Evolutionary conservation across 306 rosid genomes (phyloP).

Genomic region (Sesbania bispinosa): DNA sequence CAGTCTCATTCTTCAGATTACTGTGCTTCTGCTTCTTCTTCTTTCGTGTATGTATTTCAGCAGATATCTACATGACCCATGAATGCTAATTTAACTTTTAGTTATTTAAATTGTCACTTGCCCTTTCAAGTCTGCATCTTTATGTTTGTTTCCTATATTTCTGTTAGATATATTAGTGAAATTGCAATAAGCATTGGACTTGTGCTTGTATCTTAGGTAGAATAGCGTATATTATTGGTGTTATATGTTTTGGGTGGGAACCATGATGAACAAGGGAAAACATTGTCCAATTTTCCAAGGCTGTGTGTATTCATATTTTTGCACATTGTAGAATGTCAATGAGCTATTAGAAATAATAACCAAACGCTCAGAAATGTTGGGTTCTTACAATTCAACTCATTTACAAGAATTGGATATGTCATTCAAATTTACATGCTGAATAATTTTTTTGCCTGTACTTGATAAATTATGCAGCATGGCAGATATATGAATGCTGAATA

Average conservation of each 20-base stretch:
- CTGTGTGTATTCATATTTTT: not conserved
- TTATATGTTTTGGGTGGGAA: not conserved
- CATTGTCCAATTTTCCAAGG: not conserved
- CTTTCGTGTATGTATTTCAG: constrained; percentile 35
- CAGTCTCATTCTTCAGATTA: constrained; percentile 26
- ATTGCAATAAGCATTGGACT: constrained; percentile 8
- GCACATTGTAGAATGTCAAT: not conserved
- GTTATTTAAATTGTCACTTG: not conserved
- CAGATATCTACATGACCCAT: not conserved
- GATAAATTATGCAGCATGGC: not conserved
- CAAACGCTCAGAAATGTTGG: not conserved
- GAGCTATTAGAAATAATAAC: not conserved
- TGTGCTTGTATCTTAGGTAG: not conserved
- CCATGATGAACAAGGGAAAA: not conserved
- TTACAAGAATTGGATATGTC: not conserved
- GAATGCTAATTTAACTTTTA: not conserved
- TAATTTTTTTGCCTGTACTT: not conserved
- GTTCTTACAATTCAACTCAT: not conserved
- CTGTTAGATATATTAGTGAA: not conserved
- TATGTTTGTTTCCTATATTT: not conserved
- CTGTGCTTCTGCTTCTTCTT: constrained; percentile 28
- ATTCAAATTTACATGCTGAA: not conserved
- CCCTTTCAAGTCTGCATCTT: not conserved
- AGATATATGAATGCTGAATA: not conserved
- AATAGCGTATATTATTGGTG: not conserved